Percentiles rank a stretch among this genome's conserved stretches.
phyloP scores from a whole-genome alignment of 2,329 filamentous ascomycete genomes.

The Pseudogymnoascus sp. region DNA sequence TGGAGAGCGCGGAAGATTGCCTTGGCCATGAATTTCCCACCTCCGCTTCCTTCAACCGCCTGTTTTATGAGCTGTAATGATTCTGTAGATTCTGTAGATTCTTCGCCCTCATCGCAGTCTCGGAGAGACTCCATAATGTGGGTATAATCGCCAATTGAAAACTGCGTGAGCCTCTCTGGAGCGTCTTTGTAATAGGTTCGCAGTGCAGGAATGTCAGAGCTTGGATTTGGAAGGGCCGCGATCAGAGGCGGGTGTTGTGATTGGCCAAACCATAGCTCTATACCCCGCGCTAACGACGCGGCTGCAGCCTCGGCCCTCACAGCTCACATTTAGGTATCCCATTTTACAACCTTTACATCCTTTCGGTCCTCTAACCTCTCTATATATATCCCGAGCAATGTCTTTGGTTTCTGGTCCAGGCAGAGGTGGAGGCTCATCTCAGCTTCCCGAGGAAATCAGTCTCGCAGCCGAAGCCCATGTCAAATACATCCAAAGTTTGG shows the following conservation, averaged over 20 bases:
- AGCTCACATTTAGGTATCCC: neutral
- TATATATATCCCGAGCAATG: conserved; percentile 19
- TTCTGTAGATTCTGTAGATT: neutral
- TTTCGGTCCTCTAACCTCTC: neutral
- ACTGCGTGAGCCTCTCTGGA: conserved; percentile 50
- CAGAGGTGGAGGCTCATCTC: conserved; percentile 18
- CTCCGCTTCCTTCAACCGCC: conserved; percentile 25
- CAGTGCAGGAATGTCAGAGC: conserved; percentile 21
- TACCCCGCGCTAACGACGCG: conserved; percentile 8
- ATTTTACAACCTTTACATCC: neutral
- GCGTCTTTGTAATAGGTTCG: conserved; percentile 17
- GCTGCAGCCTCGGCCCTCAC: conserved; percentile 1
- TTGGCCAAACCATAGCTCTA: neutral
- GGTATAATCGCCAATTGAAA: conserved; percentile 75
- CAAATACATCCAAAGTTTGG: conserved; percentile 84
- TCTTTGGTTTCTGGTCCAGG: conserved; percentile 28
- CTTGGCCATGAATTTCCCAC: conserved; percentile 47
- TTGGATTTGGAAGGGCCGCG: neutral
- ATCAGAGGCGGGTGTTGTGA: neutral
- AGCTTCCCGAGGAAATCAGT: conserved; percentile 27
- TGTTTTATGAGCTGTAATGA: neutral
- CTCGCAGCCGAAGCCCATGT: conserved; percentile 53
- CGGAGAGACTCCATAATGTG: conserved; percentile 67
- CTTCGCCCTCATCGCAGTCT: conserved; percentile 19
- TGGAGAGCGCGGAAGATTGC: conserved; percentile 64